Conservation (phyloP, 208 protist species). For the Acanthamoeba lenticulata region DNA sequence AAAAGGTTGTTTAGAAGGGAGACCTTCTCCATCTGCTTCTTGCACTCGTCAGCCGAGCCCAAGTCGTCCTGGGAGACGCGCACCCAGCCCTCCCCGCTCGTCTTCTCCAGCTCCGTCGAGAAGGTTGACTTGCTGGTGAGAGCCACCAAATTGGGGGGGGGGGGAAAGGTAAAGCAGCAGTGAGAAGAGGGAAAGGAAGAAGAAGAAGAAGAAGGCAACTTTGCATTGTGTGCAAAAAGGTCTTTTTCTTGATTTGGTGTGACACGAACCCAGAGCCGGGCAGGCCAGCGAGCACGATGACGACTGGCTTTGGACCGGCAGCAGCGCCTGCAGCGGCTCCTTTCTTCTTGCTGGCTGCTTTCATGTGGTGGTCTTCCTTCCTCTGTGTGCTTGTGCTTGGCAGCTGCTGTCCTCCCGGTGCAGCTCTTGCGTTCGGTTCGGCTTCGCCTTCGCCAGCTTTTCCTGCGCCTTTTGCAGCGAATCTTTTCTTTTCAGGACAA, state of each 20-base stretch:
- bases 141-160: too few species aligned
- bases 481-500: too few species aligned
- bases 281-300: neutral
- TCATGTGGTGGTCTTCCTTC: too few species aligned
- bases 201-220: too few species aligned
- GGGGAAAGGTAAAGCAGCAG: too few species aligned
- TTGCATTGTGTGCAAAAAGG: too few species aligned
- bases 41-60: neutral
- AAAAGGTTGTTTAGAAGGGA: neutral
- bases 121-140: conserved; percentile 54
- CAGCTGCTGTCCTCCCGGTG: too few species aligned
- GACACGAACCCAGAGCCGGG: neutral
- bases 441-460: too few species aligned
- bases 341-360: neutral
- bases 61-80: conserved; percentile 31
- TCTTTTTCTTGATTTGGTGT: neutral
- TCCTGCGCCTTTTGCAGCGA: too few species aligned
- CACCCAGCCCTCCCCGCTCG: conserved; percentile 9
- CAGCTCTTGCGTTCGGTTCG: too few species aligned
- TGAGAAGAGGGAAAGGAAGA: too few species aligned
- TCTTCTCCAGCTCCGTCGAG: conserved; percentile 1
- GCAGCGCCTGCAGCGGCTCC: neutral
- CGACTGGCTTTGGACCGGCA: neutral
- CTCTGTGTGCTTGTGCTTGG: too few species aligned
- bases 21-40: conserved; percentile 59